Evolutionary conservation across 345 rosid genomes (phyloP), one percentile per base, ranked within the genome.

Genomic region (Aquilaria malaccensis): DNA sequence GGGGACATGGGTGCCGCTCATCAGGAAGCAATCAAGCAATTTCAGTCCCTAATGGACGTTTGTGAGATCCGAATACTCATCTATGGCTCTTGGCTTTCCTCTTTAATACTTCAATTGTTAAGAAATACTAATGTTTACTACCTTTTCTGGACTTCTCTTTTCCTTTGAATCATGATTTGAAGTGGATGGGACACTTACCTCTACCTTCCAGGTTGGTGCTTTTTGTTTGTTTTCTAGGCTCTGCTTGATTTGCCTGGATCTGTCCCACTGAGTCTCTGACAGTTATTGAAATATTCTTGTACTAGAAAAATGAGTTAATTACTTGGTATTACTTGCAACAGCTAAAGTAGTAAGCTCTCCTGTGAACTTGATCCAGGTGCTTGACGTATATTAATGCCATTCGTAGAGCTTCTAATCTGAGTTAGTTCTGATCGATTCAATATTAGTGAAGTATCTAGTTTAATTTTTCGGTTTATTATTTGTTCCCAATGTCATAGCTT

Each of bases 1-100:
- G 59, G 56, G 46, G 66, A 45, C 55, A 83, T 86, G 91, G 83
- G 80, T 58, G 62, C 60, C 62, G 76, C 75, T 67, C 67, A 79
- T 75, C 85, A 86, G 54, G 96, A 90, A 67, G 87, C 83, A 15
- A 70, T 86, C 77, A 80, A 79, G 81, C 89, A 86, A 67, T 81
- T 90, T 37, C 85, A 80, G 75, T 63, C 85, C 56, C 74, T 84
- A 54, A 80, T 90, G 83, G 88, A 82, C 70, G 77, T 80, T 60
- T 86, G 99, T 93, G 57, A 79, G 83, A 67, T 76, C 60, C 64
- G 59, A 31, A 11, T 3, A 33, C 6, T 60, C 32, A 12, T 22
- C 37, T 2, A 11, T 54, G 48, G 12, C 10, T 11, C 9, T 37
- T 37, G 43, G 7, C 43, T 7, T 37, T 37, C 1, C 43, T 37